phyloP scores from a whole-genome alignment of 495 filamentous ascomycete species.

The Penicillium dipodomyicola region DNA sequence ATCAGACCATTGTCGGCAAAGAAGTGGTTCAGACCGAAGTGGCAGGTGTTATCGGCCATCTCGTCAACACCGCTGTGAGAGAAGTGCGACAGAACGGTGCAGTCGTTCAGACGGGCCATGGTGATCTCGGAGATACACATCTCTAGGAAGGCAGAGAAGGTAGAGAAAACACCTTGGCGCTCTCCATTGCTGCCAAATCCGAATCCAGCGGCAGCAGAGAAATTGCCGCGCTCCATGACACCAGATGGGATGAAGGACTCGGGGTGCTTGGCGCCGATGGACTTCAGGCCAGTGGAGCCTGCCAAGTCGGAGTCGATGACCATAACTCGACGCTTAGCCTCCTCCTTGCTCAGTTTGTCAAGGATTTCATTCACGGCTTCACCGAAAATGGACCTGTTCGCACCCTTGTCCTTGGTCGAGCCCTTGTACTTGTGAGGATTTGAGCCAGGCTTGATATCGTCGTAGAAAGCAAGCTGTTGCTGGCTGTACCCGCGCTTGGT shows the following conservation, averaged over 20 bases:
- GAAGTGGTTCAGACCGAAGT: slow-evolving; percentile 45
- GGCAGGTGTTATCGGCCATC: slow-evolving; percentile 46
- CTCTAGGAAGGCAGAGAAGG: slow-evolving; percentile 43
- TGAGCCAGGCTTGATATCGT: slow-evolving; percentile 37
- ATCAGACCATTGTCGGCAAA: slow-evolving; percentile 43
- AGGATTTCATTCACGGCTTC: slow-evolving; percentile 41
- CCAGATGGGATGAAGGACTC: slow-evolving; percentile 38
- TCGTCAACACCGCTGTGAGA: slow-evolving; percentile 43
- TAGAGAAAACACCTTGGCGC: slow-evolving; percentile 43
- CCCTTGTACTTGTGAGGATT: slow-evolving; percentile 39
- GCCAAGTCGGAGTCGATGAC: slow-evolving; percentile 44
- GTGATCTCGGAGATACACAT: slow-evolving; percentile 45
- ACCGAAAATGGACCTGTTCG: slow-evolving; percentile 39
- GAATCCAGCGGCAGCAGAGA: slow-evolving; percentile 41
- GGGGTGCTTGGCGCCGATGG: slow-evolving; percentile 34
- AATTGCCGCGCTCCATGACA: slow-evolving; percentile 45
- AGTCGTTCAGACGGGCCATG: slow-evolving; percentile 43
- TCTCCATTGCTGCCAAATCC: slow-evolving; percentile 40
- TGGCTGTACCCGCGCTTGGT: slow-evolving; percentile 38
- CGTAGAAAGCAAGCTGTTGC: slow-evolving; percentile 39
- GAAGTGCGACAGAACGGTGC: slow-evolving; percentile 41
- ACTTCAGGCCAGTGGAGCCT: slow-evolving; percentile 42
- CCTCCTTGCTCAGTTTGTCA: slow-evolving; percentile 38
- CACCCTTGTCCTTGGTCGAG: slow-evolving; percentile 35
- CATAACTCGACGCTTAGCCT: slow-evolving; percentile 41